Conservation (phyloP, 345 rosid species). For the Gossypioides kirkii region DNA sequence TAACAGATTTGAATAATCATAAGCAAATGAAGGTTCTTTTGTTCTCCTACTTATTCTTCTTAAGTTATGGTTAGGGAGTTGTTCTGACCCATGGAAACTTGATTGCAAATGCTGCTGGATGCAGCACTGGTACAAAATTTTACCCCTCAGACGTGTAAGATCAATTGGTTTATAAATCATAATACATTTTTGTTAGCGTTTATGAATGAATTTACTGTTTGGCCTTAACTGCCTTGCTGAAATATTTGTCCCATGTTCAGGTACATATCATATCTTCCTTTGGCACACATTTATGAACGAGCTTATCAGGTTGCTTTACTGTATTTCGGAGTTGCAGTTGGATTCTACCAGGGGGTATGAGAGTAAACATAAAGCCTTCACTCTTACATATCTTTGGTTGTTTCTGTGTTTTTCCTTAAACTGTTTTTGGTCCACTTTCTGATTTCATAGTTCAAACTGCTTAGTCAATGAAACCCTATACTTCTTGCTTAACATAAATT, state of each 20-base stretch:
- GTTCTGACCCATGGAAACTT: conserved; percentile 79
- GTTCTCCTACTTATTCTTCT: not conserved
- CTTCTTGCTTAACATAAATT: not conserved
- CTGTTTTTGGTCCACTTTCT: conserved; percentile 8
- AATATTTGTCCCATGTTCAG: conserved; percentile 34
- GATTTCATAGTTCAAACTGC: not conserved
- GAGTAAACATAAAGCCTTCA: conserved; percentile 15
- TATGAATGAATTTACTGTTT: conserved; percentile 7
- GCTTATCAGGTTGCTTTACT: conserved; percentile 55
- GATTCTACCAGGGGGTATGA: conserved; percentile 97
- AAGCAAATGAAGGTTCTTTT: not conserved
- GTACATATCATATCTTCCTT: conserved; percentile 88
- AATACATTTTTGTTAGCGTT: not conserved
- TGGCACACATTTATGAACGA: conserved; percentile 96
- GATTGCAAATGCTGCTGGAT: conserved; percentile 83
- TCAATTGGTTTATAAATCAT: not conserved
- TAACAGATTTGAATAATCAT: not conserved
- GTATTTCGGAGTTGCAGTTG: conserved; percentile 81
- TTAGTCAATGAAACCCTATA: not conserved
- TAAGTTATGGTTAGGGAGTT: conserved; percentile 59
- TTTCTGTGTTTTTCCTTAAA: conserved; percentile 13
- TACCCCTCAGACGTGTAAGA: conserved; percentile 87
- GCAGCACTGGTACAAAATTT: conserved; percentile 37
- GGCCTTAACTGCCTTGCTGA: conserved; percentile 9
- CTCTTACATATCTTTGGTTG: not conserved